Base-by-base conservation (phyloP, 2,329 filamentous ascomycete genomes). In the Sporothrix phasma region DNA sequence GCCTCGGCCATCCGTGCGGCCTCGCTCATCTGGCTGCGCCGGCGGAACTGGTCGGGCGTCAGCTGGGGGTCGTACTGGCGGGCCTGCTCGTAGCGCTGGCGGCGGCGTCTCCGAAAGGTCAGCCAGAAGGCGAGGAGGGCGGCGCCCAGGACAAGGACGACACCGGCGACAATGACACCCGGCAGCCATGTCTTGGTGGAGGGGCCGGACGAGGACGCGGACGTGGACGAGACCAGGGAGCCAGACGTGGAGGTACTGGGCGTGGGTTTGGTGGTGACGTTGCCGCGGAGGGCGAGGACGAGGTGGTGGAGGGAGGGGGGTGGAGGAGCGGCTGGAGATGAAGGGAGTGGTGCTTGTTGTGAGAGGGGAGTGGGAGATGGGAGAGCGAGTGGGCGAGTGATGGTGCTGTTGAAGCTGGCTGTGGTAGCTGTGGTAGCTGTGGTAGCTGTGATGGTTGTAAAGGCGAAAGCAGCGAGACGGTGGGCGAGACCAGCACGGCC, bases 1-100 rank as follows among this genome's bases (percentile, higher is more conserved):
- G 75, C 72, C 34, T 75, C 70, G 26, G 73, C 69, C 17, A 69
- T 64, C 6, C 68, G 64, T 34, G 72, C 68, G 24, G 67, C 26
- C 13, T 66, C 61, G 63, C 69, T 72, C 67, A 73, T 68, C 66
- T 71, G 73, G 53, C 70, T 68, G 51, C 66, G 68, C 8, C 67
- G 66, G 62, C 49, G 22, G 62, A 69, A 69, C 54, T 69, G 68
- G 49, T 65, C 68, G 15, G 60, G 68, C 0, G 59, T 69, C 37
- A 72, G 62, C 66, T 69, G 72, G 0, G 71, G 73, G 43, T 73
- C 66, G 5, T 65, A 47, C 41, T 65, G 64, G 45, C 67, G 67
- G 17, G 68, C 70, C 58, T 72, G 66, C 41, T 64, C 67, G 62
- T 69, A 69, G 29, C 69, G 70, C 64, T 68, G 67, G 37, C 54